Percentiles rank a stretch among this genome's conserved stretches.
These are phyloP conservation scores for Cyclostephanos invisitatus DNA, from an alignment of 108 stramenopile species.

Conservation along the genomic window DNA sequence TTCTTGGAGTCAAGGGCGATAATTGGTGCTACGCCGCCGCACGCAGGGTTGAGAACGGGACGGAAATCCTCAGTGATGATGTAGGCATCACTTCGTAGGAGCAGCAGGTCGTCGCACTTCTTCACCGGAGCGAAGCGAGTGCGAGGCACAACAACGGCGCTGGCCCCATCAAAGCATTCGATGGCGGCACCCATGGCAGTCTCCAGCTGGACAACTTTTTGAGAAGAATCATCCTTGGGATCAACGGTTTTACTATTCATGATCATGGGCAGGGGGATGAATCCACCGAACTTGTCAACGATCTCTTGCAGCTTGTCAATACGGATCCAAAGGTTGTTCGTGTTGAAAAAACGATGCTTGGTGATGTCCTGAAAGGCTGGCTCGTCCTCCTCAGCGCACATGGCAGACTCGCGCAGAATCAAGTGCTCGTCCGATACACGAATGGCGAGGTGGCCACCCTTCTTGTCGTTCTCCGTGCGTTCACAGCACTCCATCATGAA, in stretches of 20 bases:
- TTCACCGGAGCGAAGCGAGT: slow-evolving; percentile 99
- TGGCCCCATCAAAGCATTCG: slow-evolving; percentile 94
- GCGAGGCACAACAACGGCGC: slow-evolving; percentile 94
- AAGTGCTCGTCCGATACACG: slow-evolving; percentile 88
- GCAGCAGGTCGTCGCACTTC: slow-evolving; percentile 97
- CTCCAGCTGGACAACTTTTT: slow-evolving; percentile 95
- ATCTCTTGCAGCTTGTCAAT: slow-evolving; percentile 96
- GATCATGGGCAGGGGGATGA: slow-evolving; percentile 98
- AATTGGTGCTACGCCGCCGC: slow-evolving; percentile 81
- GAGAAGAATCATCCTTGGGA: slow-evolving; percentile 94
- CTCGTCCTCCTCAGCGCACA: slow-evolving; percentile 97
- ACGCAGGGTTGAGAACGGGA: slow-evolving; percentile 90
- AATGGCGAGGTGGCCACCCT: slow-evolving; percentile 97
- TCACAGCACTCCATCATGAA: slow-evolving; percentile 99
- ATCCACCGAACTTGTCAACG: slow-evolving; percentile 88
- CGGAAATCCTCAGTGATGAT: slow-evolving; percentile 80
- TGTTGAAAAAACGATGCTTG: slow-evolving; percentile 98
- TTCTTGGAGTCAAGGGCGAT: slow-evolving; percentile 93
- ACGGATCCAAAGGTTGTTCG: slow-evolving; percentile 99
- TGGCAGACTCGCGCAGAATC: slow-evolving; percentile 97
- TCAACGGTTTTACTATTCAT: slow-evolving; percentile 98
- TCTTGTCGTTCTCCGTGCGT: slow-evolving; percentile 98
- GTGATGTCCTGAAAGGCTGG: slow-evolving; percentile 92
- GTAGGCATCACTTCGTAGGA: slow-evolving; percentile 97
- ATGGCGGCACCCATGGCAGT: slow-evolving; percentile 99